phyloP scores from a whole-genome alignment of 2,329 filamentous ascomycete species.

The Botrytis tulipae region DNA sequence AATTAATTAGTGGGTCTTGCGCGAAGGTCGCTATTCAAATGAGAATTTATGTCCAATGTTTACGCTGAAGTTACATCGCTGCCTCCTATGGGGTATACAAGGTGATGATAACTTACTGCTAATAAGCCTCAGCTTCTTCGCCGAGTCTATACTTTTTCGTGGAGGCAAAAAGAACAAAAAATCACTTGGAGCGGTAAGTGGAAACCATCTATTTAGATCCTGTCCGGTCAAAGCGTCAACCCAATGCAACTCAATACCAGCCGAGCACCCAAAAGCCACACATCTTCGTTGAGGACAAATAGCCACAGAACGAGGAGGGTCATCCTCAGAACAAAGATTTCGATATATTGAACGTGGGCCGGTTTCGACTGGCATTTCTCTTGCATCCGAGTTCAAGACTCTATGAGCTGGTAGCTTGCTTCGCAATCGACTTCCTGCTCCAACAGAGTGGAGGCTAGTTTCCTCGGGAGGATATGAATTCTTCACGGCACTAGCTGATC shows the following conservation, averaged over 20 bases:
- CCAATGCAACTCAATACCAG: constrained; percentile 63
- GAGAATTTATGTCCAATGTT: not conserved
- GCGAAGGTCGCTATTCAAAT: not conserved
- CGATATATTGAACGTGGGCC: constrained; percentile 40
- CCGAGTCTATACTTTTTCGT: constrained; percentile 50
- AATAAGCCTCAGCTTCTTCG: constrained; percentile 59
- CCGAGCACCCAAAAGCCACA: constrained; percentile 63
- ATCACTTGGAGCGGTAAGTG: constrained; percentile 53
- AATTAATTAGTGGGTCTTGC: not conserved
- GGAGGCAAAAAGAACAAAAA: constrained; percentile 60
- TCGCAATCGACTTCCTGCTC: constrained; percentile 12
- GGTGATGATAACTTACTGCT: constrained; percentile 45
- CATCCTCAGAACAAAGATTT: constrained; percentile 59
- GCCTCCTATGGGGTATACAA: too few relatives aligned
- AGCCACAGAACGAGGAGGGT: constrained; percentile 62
- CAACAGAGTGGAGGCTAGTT: constrained; percentile 18
- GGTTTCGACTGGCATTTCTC: constrained; percentile 38
- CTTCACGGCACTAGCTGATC: constrained; percentile 16
- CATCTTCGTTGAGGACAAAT: constrained; percentile 64
- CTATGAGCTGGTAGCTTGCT: constrained; percentile 21
- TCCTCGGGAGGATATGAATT: constrained; percentile 23
- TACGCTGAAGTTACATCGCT: not conserved
- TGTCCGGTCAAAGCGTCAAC: constrained; percentile 47
- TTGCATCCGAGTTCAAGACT: not conserved
- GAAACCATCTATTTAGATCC: constrained; percentile 55